phyloP scores from a whole-genome alignment of 305 asterid genomes.

The Fraxinus sp. region DNA sequence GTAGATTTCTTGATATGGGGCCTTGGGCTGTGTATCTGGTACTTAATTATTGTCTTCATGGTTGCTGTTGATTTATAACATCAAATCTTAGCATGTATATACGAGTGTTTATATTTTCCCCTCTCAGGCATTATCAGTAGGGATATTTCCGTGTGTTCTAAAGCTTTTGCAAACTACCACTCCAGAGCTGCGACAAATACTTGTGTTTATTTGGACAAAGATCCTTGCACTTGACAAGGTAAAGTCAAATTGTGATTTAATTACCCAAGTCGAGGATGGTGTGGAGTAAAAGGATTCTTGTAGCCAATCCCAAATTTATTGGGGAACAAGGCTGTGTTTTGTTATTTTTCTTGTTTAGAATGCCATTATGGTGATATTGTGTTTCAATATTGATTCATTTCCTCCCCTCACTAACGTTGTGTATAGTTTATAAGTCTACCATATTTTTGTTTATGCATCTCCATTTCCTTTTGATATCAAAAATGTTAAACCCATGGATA shows the following conservation, averaged over 20 bases:
- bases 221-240: constrained; percentile 98
- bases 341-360: too few relatives aligned
- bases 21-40: constrained; percentile 99
- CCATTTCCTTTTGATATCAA: neutral
- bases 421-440: neutral
- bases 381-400: neutral
- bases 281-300: neutral
- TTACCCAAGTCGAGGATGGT: neutral
- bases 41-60: neutral
- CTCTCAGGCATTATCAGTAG: constrained; percentile 91
- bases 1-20: constrained; percentile 99
- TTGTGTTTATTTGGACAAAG: constrained; percentile 97
- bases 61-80: too few relatives aligned
- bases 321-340: too few relatives aligned
- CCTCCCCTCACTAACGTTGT: neutral
- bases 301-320: neutral
- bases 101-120: constrained; percentile 11
- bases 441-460: neutral
- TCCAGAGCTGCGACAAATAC: constrained; percentile 96
- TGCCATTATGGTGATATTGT: neutral
- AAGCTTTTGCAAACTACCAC: constrained; percentile 95
- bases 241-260: constrained; percentile 2
- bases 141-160: constrained; percentile 95
- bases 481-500: constrained; percentile 15
- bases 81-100: constrained; percentile 1